These are phyloP conservation scores for Melanomma pulvis-pyrius DNA, from an alignment of 495 filamentous ascomycete species.

Conservation along the genomic window DNA sequence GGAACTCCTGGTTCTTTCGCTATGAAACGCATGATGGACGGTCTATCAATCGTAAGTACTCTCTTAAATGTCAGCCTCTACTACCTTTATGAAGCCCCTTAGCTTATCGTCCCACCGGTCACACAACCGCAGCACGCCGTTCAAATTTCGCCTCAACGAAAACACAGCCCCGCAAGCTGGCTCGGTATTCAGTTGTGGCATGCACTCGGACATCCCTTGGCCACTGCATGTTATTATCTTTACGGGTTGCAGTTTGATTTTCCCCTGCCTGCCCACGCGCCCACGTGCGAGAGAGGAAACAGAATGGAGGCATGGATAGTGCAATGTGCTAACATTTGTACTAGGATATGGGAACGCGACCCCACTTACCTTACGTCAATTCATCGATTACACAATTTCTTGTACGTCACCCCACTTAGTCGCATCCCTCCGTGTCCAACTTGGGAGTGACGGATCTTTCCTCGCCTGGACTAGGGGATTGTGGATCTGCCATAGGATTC, in stretches of 20 bases:
- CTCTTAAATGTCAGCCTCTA: too few relatives aligned
- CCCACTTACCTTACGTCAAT: not conserved
- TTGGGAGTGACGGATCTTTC: slow-evolving; percentile 1
- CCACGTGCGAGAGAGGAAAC: too few relatives aligned
- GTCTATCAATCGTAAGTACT: not conserved
- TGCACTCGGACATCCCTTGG: too few relatives aligned
- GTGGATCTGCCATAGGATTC: slow-evolving; percentile 4
- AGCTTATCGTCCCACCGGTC: too few relatives aligned
- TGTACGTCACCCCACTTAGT: not conserved
- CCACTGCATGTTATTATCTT: too few relatives aligned
- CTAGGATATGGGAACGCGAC: not conserved
- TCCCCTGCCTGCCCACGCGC: too few relatives aligned
- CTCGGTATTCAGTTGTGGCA: too few relatives aligned
- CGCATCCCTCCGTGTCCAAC: slow-evolving; percentile 2
- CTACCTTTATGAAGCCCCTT: too few relatives aligned
- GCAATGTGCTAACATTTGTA: not conserved
- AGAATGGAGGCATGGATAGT: too few relatives aligned
- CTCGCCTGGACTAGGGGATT: not conserved
- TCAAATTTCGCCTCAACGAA: not conserved
- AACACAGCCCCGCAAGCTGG: too few relatives aligned
- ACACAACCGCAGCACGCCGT: too few relatives aligned
- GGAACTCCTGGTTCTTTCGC: slow-evolving; percentile 10
- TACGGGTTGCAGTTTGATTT: too few relatives aligned
- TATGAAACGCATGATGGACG: slow-evolving; percentile 11
- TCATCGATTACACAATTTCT: not conserved